Evolutionary conservation across 768 basidiomycete species (phyloP).

Genomic region (Pilatotrama ljubarskyi): DNA sequence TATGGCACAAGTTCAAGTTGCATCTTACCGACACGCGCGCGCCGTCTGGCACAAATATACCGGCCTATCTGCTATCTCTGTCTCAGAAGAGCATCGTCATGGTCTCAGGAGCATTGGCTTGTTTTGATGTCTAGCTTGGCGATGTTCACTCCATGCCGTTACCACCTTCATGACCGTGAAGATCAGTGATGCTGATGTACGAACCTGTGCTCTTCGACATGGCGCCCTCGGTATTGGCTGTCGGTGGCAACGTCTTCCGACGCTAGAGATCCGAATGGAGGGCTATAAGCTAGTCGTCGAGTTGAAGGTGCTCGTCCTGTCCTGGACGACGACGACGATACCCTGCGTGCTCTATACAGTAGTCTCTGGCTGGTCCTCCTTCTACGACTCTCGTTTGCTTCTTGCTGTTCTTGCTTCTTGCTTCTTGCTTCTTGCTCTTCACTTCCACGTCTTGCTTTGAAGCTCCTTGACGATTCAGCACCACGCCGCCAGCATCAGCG

Average conservation of each 20-base stretch:
- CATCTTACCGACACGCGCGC: too few relatives aligned
- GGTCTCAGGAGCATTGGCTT: too few relatives aligned
- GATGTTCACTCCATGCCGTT: background rate
- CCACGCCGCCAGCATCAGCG: too few relatives aligned
- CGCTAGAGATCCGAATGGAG: background rate
- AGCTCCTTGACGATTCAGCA: background rate
- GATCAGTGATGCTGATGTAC: slow-evolving; percentile 6
- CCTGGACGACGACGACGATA: slow-evolving; percentile 19
- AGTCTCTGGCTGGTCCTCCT: slow-evolving; percentile 17
- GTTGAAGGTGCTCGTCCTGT: background rate
- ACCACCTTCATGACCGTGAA: background rate
- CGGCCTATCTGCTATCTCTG: too few relatives aligned
- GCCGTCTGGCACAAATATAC: too few relatives aligned
- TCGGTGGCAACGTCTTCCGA: background rate
- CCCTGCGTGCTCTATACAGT: background rate
- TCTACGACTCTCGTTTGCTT: background rate
- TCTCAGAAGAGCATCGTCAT: background rate
- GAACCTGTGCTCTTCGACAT: background rate
- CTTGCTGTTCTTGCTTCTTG: background rate
- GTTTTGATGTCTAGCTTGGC: background rate
- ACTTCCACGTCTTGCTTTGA: background rate
- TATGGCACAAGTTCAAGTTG: too few relatives aligned
- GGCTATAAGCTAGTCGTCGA: background rate
- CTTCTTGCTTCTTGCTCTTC: slow-evolving; percentile 1
- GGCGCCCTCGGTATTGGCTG: background rate